Percentiles rank a stretch among this genome's conserved stretches.
Conservation (phyloP, 2,329 filamentous ascomycete genomes). For the Ascochyta pisi region DNA sequence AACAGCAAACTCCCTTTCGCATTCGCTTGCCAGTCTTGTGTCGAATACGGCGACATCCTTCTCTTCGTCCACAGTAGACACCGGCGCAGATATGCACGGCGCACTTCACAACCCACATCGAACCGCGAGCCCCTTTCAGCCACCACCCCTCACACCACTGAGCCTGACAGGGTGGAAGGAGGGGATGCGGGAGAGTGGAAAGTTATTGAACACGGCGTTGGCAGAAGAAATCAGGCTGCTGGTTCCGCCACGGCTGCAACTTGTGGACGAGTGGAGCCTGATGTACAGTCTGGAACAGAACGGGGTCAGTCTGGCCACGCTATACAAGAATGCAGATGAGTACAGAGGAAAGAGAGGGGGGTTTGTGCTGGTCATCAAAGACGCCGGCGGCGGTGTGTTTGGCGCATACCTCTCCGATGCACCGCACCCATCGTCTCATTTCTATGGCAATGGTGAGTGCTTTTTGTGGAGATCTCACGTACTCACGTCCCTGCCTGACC, state of each 20-base stretch:
- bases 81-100: constrained; percentile 57
- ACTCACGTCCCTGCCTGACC: constrained; percentile 60
- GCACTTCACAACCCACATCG: constrained; percentile 68
- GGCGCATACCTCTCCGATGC: constrained; percentile 93
- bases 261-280: constrained; percentile 85
- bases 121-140: constrained; percentile 79
- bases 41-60: constrained; percentile 39
- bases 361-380: constrained; percentile 87
- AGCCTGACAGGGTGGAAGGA: constrained; percentile 70
- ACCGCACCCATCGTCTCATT: constrained; percentile 80
- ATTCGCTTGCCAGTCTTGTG: constrained; percentile 49
- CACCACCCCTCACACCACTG: constrained; percentile 85
- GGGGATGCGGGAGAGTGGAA: constrained; percentile 65
- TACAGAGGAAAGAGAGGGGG: constrained; percentile 75
- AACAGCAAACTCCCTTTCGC: constrained; percentile 34
- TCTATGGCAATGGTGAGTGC: constrained; percentile 96
- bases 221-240: constrained; percentile 94
- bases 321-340: constrained; percentile 79
- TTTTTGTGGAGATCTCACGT: constrained; percentile 84
- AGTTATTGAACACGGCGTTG: constrained; percentile 73
- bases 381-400: constrained; percentile 80
- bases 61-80: constrained; percentile 9
- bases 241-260: constrained; percentile 83
- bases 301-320: constrained; percentile 82
- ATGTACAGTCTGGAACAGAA: constrained; percentile 92